Base-by-base conservation (phyloP, 2,329 filamentous ascomycete genomes). In the Boeremia lycopersici region DNA sequence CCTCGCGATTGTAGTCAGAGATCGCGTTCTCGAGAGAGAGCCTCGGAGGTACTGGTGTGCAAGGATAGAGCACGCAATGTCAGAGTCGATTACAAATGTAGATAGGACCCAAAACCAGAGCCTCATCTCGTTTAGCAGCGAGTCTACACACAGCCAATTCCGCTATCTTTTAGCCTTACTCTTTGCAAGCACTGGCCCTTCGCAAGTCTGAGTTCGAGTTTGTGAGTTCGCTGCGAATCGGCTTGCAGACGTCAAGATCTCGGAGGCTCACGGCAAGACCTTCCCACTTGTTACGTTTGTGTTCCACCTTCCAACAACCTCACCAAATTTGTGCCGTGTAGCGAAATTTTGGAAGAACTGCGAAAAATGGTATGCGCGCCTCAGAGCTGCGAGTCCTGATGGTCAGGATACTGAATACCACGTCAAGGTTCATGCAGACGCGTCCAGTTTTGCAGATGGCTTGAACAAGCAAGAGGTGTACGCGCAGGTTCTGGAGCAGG, bases 391-490 rank as follows among this genome's bases (percentile, higher is more conserved):
- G 53, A 56, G 53, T 56, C 53, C 48, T 51, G 47, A 19, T 29
- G 30, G 19, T 30, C 53, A 41, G 53, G 53, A 56, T 56, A 48
- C 53, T 56, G 53, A 56, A 56, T 52, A 56, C 53, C 53, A 43
- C 29, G 23, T 36, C 23, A 48, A 65, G 88, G 88, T 90, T 53
- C 90, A 93, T 77, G 90, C 90, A 46, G 89, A 93, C 70, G 85
- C 89, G 3, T 90, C 89, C 47, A 90, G 85, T 66, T 93, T 93
- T 74, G 81, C 79, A 43, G 69, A 81, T 12, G 86, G 84, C 61
- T 74, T 91, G 56, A 85, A 81, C 48, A 93, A 93, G 74, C 79
- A 84, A 53, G 85, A 90, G 58, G 89, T 88, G 23, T 93, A 93
- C 62, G 81, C 84, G 59, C 89, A 93, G 66, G 85, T 93, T 1